Base-by-base conservation (phyloP, 2,329 filamentous ascomycete species). In the Fusarium nisikadoi region DNA sequence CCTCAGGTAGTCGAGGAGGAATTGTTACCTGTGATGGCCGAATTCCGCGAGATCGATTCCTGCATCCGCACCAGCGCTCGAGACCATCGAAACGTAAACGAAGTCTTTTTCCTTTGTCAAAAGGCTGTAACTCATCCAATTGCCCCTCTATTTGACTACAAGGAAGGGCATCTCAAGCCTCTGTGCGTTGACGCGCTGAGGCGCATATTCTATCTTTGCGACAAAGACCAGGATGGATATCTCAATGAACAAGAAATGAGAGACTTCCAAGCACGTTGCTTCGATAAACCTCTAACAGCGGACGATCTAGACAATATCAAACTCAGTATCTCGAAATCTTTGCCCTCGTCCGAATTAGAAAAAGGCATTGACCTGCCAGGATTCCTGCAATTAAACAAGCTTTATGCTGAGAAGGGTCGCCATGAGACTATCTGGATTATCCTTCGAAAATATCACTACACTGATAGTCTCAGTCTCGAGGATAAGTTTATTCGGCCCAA, bases 381-480 rank as follows among this genome's bases (percentile, higher is more conserved):
- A 0, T 99, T 99, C 77, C 83, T 99, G 53, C 90, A 95, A 73
- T 85, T 99, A 42, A 98, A 98, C 84, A 97, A 95, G 82, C 90
- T 98, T 64, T 99, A 98, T 80, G 96, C 95, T 1, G 95, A 98
- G 80, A 98, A 98, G 80, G 96, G 96, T 17, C 92, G 96, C 17
- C 96, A 99, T 79, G 96, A 99, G 83, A 99, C 96, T 0, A 96
- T 98, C 46, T 99, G 96, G 96, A 94, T 97, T 68, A 98, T 99
- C 67, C 83, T 99, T 69, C 90, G 96, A 63, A 95, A 96, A 74
- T 97, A 97, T 76, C 93, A 97, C 77, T 98, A 99, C 78, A 98
- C 95, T 0, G 96, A 98, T 83, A 98, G 94, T 80, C 84, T 99
- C 50, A 97, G 94, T 70, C 84, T 99, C 42, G 94, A 95, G 77